Evolutionary conservation across 768 basidiomycete species (phyloP).

Genomic region (Rhizopogon vinicolor): DNA sequence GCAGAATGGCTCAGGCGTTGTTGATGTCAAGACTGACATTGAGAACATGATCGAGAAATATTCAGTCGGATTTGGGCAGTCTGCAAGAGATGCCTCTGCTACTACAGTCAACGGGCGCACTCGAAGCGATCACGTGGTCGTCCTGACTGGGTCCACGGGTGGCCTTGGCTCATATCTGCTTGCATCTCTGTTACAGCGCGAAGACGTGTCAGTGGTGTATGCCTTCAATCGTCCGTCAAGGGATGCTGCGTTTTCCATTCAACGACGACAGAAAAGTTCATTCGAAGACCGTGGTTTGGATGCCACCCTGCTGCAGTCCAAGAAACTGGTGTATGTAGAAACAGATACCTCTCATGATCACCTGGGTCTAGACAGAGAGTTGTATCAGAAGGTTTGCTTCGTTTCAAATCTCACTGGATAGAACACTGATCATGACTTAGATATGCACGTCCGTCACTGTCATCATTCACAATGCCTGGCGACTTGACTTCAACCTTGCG

Average conservation of each 20-base stretch:
- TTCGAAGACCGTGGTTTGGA: too few species aligned
- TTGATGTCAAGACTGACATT: too few species aligned
- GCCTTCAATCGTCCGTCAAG: constrained; percentile 20
- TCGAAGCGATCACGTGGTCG: constrained; percentile 14
- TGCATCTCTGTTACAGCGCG: constrained; percentile 17
- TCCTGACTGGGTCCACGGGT: constrained; percentile 38
- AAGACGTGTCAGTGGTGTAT: constrained; percentile 19
- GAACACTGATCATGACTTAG: too few species aligned
- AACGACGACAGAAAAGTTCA: too few species aligned
- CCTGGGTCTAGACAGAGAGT: too few species aligned
- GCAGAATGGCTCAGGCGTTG: too few species aligned
- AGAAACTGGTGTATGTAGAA: too few species aligned
- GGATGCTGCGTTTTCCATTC: not conserved
- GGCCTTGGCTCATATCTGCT: constrained; percentile 22
- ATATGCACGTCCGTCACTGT: constrained; percentile 5
- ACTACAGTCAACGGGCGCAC: not conserved
- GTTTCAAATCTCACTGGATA: too few species aligned
- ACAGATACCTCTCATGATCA: too few species aligned
- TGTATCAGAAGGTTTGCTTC: too few species aligned
- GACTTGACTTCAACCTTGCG: constrained; percentile 36
- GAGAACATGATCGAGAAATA: constrained; percentile 33
- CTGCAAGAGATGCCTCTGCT: not conserved
- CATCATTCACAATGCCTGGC: constrained; percentile 37
- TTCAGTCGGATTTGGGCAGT: constrained; percentile 8
- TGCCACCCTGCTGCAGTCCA: too few species aligned